Percentiles rank a stretch among this genome's conserved stretches.
Evolutionary conservation across 306 rosid genomes (phyloP).

Genomic region (Castanopsis chinensis): DNA sequence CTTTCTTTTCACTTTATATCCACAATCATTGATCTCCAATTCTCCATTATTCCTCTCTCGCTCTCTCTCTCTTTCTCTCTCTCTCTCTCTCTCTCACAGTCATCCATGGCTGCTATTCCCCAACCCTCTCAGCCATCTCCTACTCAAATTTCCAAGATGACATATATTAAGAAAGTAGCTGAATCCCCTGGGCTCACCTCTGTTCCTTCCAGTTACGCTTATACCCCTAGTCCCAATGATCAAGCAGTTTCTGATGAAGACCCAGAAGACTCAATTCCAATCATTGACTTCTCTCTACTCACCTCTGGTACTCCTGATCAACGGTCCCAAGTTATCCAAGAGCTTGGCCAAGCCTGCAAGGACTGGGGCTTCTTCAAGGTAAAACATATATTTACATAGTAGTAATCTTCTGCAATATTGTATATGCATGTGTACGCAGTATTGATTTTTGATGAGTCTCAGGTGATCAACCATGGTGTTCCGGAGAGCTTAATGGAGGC

Average conservation of each 20-base stretch:
- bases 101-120: background rate
- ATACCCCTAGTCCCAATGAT: conserved; percentile 17
- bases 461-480: conserved; percentile 60
- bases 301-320: conserved; percentile 33
- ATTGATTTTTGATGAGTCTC: background rate
- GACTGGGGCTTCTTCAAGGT: conserved; percentile 60
- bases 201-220: conserved; percentile 41
- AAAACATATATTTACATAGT: background rate
- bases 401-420: too few relatives aligned
- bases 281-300: conserved; percentile 45
- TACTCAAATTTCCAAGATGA: conserved; percentile 22
- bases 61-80: background rate
- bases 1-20: too few relatives aligned
- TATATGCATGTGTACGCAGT: too few relatives aligned
- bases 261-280: conserved; percentile 38
- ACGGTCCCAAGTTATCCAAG: conserved; percentile 19
- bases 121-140: background rate
- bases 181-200: conserved; percentile 27
- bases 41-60: too few relatives aligned
- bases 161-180: conserved; percentile 39
- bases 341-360: conserved; percentile 40
- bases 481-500: conserved; percentile 37
- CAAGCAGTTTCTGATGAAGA: conserved; percentile 31
- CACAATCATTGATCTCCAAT: too few relatives aligned
- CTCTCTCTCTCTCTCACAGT: background rate